Conservation (phyloP, 2,329 filamentous ascomycete genomes). For the Fusarium fracticaudum region DNA sequence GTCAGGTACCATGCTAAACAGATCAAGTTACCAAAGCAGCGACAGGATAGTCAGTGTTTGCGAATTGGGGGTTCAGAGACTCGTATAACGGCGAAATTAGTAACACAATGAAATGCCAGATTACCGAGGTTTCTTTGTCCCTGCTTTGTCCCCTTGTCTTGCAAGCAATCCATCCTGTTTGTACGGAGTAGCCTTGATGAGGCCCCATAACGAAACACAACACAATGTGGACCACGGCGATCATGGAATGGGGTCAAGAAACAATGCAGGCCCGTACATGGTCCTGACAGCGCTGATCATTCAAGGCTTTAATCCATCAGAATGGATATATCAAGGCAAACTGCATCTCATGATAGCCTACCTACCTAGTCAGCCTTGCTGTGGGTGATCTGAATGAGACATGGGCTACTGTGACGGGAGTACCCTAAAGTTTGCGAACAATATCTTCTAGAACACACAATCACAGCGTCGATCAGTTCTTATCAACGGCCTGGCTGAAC, state of each 20-base stretch:
- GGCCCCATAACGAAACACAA: neutral
- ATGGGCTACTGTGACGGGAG: neutral
- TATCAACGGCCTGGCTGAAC: neutral
- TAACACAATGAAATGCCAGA: neutral
- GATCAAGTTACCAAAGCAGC: neutral
- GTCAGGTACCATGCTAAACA: neutral
- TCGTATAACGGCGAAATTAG: neutral
- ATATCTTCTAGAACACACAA: neutral
- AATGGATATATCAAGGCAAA: neutral
- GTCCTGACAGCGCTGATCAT: constrained; percentile 28
- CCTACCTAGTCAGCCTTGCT: neutral
- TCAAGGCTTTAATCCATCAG: neutral
- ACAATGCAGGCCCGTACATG: constrained; percentile 5
- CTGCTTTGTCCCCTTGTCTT: neutral
- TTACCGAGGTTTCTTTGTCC: neutral
- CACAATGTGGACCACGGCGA: constrained; percentile 19
- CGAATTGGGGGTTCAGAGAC: neutral
- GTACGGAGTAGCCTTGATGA: neutral
- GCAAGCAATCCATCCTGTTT: neutral
- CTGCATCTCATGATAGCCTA: neutral
- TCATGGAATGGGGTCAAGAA: constrained; percentile 21
- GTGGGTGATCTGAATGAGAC: neutral
- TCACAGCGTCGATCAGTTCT: neutral
- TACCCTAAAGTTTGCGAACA: neutral
- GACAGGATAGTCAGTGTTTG: neutral